Evolutionary conservation across 2,329 filamentous ascomycete species (phyloP).

Genomic region (Diaporthe sp.): DNA sequence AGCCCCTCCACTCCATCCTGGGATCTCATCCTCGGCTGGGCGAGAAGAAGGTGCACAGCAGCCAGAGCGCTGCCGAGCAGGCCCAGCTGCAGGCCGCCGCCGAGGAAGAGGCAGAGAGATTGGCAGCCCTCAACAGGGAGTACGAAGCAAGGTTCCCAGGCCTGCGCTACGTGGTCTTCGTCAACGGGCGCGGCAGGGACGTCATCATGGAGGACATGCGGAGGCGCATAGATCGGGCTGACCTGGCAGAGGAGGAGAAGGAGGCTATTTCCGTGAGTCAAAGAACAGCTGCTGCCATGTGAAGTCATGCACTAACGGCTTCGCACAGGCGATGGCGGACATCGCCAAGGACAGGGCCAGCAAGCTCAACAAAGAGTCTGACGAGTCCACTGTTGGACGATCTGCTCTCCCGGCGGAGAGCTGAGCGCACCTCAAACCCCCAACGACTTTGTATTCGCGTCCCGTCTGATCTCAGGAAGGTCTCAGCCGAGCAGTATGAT

Average conservation of each 20-base stretch:
- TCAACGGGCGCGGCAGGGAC: constrained; percentile 82
- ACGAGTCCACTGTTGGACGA: constrained; percentile 38
- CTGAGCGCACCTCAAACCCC: background rate
- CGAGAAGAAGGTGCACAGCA: constrained; percentile 85
- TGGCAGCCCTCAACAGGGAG: constrained; percentile 77
- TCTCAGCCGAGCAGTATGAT: background rate
- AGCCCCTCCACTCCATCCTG: constrained; percentile 79
- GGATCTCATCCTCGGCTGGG: constrained; percentile 88
- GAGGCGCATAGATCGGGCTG: constrained; percentile 76
- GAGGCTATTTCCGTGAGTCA: constrained; percentile 80
- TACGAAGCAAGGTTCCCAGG: constrained; percentile 89
- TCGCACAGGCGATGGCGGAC: constrained; percentile 84
- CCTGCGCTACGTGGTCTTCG: constrained; percentile 90
- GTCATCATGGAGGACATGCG: constrained; percentile 89
- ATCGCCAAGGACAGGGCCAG: constrained; percentile 85
- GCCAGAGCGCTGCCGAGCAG: constrained; percentile 85
- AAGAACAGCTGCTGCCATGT: constrained; percentile 34
- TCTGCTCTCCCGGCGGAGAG: constrained; percentile 35
- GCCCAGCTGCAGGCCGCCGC: constrained; percentile 75
- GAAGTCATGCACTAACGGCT: constrained; percentile 42
- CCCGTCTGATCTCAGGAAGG: background rate
- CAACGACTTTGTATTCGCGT: background rate
- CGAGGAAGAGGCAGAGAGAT: constrained; percentile 68
- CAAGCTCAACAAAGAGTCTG: constrained; percentile 64
- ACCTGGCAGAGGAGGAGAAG: constrained; percentile 76